Base-by-base conservation (phyloP, 768 basidiomycete genomes). In the Pisolithus sp. region DNA sequence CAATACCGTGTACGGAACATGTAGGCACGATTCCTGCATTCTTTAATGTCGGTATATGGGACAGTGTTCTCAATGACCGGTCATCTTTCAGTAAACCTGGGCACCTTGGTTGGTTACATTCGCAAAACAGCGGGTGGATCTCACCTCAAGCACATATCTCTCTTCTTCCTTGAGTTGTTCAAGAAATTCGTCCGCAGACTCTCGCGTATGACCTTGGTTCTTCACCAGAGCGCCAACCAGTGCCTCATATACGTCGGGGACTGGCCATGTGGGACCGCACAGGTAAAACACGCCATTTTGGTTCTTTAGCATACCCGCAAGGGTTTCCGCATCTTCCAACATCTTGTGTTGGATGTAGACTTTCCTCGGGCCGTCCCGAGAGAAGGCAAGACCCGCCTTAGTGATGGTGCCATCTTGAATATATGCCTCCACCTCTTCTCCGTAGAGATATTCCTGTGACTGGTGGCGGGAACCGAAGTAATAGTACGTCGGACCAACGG, bases 301-400 rank as follows among this genome's bases (percentile, higher is more conserved):
- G 51, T 83, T 75, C 59, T 84, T 74, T 50, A 98, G 71, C 81
- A 90, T 83, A 55, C 78, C 71, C 42, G 83, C 85, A 23, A 99
- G 78, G 28, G 76, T 73, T 59, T 81, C 78, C 17, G 87, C 87
- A 67, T 99, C 93, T 63, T 95, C 85, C 38, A 82, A 74, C 93
- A 98, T 98, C 78, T 90, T 94, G 76, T 98, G 90, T 68, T 99
- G 96, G 62, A 99, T 99, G 70, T 99, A 99, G 20, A 95, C 87
- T 71, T 99, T 99, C 67, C 84, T 82, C 46, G 82, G 81, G 0
- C 86, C 84, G 64, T 99, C 96, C 54, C 96, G 84, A 34, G 95
- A 97, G 77, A 98, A 99, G 21, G 96, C 96, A 39, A 99, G 78
- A 15, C 96, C 95, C 18, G 92, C 87, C 60, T 85, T 85, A 12